These are phyloP conservation scores for Colletotrichum sp. DNA, from an alignment of 2,329 filamentous ascomycete species.

Conservation along the genomic window DNA sequence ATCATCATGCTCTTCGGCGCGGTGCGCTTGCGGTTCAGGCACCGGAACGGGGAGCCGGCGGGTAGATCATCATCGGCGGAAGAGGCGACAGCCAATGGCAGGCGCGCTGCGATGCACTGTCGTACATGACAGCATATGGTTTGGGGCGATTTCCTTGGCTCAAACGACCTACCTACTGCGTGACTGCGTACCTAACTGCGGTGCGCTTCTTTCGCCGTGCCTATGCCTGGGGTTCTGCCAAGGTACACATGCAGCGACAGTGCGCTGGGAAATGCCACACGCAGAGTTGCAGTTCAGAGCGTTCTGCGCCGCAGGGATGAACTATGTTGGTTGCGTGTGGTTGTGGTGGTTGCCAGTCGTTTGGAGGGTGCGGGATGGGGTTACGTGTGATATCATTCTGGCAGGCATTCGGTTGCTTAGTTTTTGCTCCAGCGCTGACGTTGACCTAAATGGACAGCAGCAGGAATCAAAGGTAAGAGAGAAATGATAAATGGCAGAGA, in stretches of 20 bases:
- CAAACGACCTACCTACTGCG: not conserved
- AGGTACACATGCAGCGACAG: not conserved
- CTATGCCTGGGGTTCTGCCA: not conserved
- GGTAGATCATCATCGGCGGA: not conserved
- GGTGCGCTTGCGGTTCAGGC: not conserved
- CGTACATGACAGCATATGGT: not conserved
- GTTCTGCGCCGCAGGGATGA: not conserved
- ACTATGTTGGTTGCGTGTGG: not conserved
- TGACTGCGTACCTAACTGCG: not conserved
- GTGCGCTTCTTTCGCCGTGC: not conserved
- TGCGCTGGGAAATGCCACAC: not conserved
- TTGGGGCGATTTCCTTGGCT: constrained; percentile 5
- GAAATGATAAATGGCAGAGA: not conserved
- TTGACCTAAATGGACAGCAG: not conserved
- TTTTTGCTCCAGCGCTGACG: not conserved
- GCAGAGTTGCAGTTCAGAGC: not conserved
- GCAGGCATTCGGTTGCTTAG: not conserved
- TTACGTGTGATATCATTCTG: constrained; percentile 6
- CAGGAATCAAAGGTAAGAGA: not conserved
- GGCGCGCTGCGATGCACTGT: not conserved
- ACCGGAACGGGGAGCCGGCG: not conserved
- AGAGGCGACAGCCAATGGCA: not conserved
- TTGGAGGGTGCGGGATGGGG: not conserved
- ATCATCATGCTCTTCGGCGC: not conserved
- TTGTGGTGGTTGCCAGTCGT: not conserved